A percentile compares a stretch with the other conserved stretches of the same genome.
phyloP scores from a whole-genome alignment of 345 rosid species.

The Cochlearia excelsa region DNA sequence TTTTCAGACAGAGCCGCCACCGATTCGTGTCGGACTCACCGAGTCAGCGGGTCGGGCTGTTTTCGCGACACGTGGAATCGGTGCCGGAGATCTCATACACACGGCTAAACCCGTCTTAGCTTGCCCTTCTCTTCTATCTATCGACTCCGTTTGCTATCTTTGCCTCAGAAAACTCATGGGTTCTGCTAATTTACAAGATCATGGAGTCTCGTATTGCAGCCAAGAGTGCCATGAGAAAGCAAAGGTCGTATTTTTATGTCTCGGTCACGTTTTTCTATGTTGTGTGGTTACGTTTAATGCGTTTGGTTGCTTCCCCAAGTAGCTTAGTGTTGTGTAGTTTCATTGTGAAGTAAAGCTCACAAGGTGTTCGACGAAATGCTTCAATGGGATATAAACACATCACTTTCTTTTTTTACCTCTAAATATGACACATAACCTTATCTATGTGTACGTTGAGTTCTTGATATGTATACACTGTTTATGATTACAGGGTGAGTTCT shows the following conservation, averaged over 20 bases:
- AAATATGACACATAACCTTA: not conserved
- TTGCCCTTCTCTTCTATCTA: constrained; percentile 49
- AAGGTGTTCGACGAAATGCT: constrained; percentile 48
- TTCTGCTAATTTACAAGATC: constrained; percentile 32
- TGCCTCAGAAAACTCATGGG: constrained; percentile 52
- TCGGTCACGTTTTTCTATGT: not conserved
- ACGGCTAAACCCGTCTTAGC: constrained; percentile 63
- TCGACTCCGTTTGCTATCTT: constrained; percentile 55
- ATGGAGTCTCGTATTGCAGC: constrained; percentile 52
- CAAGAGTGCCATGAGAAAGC: constrained; percentile 48
- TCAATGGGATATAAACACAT: not conserved
- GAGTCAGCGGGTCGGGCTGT: constrained; percentile 83
- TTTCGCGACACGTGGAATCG: constrained; percentile 67
- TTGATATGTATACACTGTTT: not conserved
- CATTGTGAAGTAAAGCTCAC: constrained; percentile 8
- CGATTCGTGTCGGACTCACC: constrained; percentile 64
- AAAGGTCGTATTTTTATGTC: constrained; percentile 38
- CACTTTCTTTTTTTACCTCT: not conserved
- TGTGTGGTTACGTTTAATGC: not conserved
- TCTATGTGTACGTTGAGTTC: not conserved
- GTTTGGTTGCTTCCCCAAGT: not conserved
- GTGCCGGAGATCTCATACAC: constrained; percentile 76
- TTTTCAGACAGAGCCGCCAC: constrained; percentile 48
- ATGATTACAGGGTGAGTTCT: not conserved
- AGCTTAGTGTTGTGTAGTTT: not conserved